A percentile compares a stretch with the other conserved stretches of the same genome.
Conservation (phyloP, 2,329 filamentous ascomycete species). For the Teratosphaeria viscida region DNA sequence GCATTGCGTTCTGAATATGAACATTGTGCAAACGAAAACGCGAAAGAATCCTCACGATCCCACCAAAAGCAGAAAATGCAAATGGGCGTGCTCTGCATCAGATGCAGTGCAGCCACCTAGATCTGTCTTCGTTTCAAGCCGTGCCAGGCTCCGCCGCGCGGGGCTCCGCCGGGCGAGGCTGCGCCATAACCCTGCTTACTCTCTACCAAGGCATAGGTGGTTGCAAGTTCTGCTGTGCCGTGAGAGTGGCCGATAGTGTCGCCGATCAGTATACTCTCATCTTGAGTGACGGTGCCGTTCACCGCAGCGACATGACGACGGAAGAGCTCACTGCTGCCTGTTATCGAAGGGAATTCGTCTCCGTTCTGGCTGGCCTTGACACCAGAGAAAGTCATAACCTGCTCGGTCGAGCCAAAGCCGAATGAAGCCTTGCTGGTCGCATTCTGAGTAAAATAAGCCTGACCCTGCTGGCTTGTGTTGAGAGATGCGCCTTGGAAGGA, state of each 20-base stretch:
- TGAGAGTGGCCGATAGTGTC: neutral
- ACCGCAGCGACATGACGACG: conserved; percentile 44
- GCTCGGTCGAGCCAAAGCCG: conserved; percentile 47
- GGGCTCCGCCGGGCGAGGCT: neutral
- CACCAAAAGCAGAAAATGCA: too few species aligned
- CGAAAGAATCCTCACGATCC: too few species aligned
- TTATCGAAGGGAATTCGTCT: conserved; percentile 7
- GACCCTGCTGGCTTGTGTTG: conserved; percentile 47
- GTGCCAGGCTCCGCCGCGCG: conserved; percentile 1
- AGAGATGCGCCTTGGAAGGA: conserved; percentile 32
- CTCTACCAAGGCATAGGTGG: neutral
- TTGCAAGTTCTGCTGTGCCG: neutral
- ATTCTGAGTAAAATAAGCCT: conserved; percentile 43
- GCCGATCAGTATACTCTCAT: conserved; percentile 32
- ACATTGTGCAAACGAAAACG: neutral
- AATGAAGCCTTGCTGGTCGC: conserved; percentile 38
- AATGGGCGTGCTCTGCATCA: too few species aligned
- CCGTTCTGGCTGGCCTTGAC: conserved; percentile 18
- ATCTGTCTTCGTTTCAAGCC: neutral
- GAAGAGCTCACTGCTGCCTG: conserved; percentile 41
- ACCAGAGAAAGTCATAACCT: conserved; percentile 47
- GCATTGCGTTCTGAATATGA: neutral
- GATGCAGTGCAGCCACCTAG: neutral
- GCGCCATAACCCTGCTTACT: conserved; percentile 10
- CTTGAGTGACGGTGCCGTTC: conserved; percentile 44